Evolutionary conservation across 78 protist species (phyloP), one percentile per base, ranked within the genome.

Genomic region (Monocercomonoides exilis): DNA sequence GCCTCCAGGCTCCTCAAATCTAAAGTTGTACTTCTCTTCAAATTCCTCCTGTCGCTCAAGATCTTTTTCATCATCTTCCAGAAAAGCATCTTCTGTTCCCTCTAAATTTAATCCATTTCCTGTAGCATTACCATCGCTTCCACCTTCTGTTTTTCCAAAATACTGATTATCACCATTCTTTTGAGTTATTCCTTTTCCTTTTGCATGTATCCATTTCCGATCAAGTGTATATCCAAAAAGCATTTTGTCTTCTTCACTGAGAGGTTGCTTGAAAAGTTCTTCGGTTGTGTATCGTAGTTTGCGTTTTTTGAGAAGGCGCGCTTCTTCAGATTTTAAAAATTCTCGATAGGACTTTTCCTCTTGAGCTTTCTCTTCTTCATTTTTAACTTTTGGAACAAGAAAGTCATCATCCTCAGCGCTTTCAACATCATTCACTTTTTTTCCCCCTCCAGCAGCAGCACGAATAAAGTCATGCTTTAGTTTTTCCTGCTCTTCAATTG

Each of bases 11-110:
- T 89, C 88, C 41, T 89, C 88, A 46, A 63, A 84, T 21, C 91
- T 82, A 43, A 89, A 89, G 91, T 89, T 89, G 91, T 89, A 77
- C 81, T 1, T 0, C 3, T 33, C 1, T 70, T 89, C 91, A n/a
- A 84, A 89, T 85, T 41, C 33, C 33, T 89, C 91, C 43, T 6
- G 82, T 21, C 82, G 82, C 6, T 21, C 82, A 21, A 21, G 4
- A 5, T 79, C 82, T 41, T 6, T 32, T 41, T 79, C 82, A 5
- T 79, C 82, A 54, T 54, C 70, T 11, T 54, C 70, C 70, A n/a
- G n/a, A n/a, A n/a, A n/a, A n/a, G n/a, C n/a, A n/a, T n/a, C n/a
- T n/a, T n/a, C n/a, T n/a, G n/a, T n/a, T n/a, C n/a, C n/a, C n/a
- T n/a, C n/a, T n/a, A n/a, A n/a, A n/a, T n/a, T n/a, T n/a, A n/a